Base-by-base conservation (phyloP, 495 filamentous ascomycete species). In the Penicillium roqueforti region DNA sequence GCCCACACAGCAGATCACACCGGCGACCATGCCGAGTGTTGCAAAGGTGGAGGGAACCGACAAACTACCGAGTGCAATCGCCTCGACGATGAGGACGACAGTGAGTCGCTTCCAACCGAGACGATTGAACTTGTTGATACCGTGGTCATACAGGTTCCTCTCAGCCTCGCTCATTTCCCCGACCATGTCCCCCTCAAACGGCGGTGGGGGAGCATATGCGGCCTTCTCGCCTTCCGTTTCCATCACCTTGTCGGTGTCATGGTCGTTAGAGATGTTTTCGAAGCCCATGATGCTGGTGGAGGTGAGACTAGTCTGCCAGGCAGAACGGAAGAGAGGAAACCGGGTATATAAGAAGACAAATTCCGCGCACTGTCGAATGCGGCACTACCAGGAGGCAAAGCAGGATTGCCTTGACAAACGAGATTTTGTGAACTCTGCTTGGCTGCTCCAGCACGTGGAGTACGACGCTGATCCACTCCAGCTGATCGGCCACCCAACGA, bases 41-140 rank as follows among this genome's bases (percentile, higher is more conserved):
- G 83, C 82, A 46, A 86, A 84, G 18, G 78, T 79, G 4, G 66
- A 63, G 1, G 83, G 83, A 29, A 87, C 75, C 31, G 78, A 80
- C 57, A 87, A 67, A 68, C 74, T 80, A 36, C 83, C 83, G 8
- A 86, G 77, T 4, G 83, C 80, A 49, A 87, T 84, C 29, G 82
- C 81, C 60, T 85, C 82, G 53, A 84, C 83, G 55, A 87, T 84
- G 39, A 87, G 74, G 42, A 71, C 65, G 40, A 72, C 53, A 19
- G 69, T 72, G 29, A 73, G 59, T 43, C 70, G 62, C 57, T 70
- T 70, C 70, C 70, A 73, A 7, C 70, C 70, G 28, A 73, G 60
- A 40, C 68, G 66, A 26, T 55, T 70, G 51, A 60, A 69, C 55
- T 67, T 69, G 40, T 65, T 40, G 25, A 67, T 61, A 11, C 64